Evolutionary conservation across 2,329 filamentous ascomycete genomes (phyloP), one percentile per base, ranked within the genome.

Genomic region (Alternaria infectoria): DNA sequence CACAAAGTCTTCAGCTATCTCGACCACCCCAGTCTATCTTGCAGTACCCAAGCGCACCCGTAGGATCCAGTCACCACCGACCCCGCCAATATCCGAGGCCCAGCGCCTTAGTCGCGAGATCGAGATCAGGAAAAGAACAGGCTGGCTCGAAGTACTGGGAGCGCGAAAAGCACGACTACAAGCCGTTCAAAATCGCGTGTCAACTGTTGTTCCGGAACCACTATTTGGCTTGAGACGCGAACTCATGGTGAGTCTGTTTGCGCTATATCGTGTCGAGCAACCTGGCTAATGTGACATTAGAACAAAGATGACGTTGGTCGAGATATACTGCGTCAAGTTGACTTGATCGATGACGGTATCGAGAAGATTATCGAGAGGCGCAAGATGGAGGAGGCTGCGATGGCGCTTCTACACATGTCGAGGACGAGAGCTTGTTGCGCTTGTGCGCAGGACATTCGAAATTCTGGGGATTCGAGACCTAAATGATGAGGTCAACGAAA

Each of bases 1-100:
- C 36, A 40, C 36, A 17, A 1, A 10, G 0, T 40, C 36, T 17
- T 17, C n/a, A 0, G 5, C 9, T 17, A 0, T 0, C 36, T 40
- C 36, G 2, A 11, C n/a, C 2, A 40, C 36, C 36, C 36, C 36
- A 40, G 36, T 40, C 6, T 40, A 40, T 40, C n/a, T 40, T 40
- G 36, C 36, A 11, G 36, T 40, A 40, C 36, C 36, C 36, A 40
- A 40, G 36, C n/a, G 36, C n/a, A 40, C 36, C 9, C 15, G 15
- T 40, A 40, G 36, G 9, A 10, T 40, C n/a, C 36, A 17, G 36
- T 40, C 36, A 40, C 36, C 36, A 17, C 36, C 9, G 2, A 40
- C 36, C 36, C 36, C n/a, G 36, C 15, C 15, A 17, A 40, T 40
- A 17, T 40, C 36, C n/a, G n/a, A 17, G 36, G 36, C 36, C 36